Base-by-base conservation (phyloP, 1,284 basidiomycete species). In the Cryptococcus depauperatus region DNA sequence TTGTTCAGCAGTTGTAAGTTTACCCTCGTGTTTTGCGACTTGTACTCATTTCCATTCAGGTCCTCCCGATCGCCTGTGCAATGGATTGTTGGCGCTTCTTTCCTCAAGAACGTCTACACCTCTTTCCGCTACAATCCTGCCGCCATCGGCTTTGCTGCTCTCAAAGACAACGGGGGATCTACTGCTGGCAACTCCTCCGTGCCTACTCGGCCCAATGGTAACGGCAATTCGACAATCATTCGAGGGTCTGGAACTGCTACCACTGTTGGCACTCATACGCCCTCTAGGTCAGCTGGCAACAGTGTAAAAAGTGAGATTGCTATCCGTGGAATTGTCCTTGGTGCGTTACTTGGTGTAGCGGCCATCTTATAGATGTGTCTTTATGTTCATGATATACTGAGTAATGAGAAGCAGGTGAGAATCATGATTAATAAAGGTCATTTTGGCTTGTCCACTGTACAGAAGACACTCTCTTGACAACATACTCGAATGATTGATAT, bases 71-170 rank as follows among this genome's bases (percentile, higher is more conserved):
- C 53, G 4, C 58, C 66, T 11, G 84, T 85, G 3, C 54, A 72
- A 14, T 95, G 88, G 85, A 93, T 96, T 56, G 74, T 95, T 37
- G 92, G 92, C 19, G 91, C 93, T 61, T 84, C 86, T 1, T 97
- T 98, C 77, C 76, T 97, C 43, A 88, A 88, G 66, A 75, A 75
- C 52, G 74, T 75, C 33, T 75, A 76, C 59, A 68, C 73, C 7
- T 60, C 67, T 5, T 74, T 66, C 61, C 61, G 73, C 43, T 73
- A 71, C 56, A 64, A 69, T 43, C 74, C 75, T 0, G 43, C 73
- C 1, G 69, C 70, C 1, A 66, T 75, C 35, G 74, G 74, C 3
- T 75, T 76, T 48, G 74, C 74, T 5, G 58, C 56, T 11, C 61
- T 75, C 6, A 54, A 14, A 18, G 10, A 5, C 11, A 37, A 21